A percentile compares a stretch with the other conserved stretches of the same genome.
Evolutionary conservation across 2,329 filamentous ascomycete genomes (phyloP).

Genomic region (Botrytis pseudocinerea): DNA sequence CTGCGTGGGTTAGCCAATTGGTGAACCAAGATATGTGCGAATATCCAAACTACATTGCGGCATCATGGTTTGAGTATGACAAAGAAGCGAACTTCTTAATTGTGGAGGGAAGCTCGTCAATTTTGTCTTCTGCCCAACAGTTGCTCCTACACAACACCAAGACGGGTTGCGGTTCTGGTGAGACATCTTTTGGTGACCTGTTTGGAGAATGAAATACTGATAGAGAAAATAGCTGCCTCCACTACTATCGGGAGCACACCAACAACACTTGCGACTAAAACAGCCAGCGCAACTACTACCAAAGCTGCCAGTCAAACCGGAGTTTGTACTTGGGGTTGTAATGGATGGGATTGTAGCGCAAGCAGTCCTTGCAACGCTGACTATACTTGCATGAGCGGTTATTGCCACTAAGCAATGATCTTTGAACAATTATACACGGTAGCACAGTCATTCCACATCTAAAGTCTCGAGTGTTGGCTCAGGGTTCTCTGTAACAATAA

Average conservation of each 20-base stretch:
- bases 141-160: constrained; percentile 19
- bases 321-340: constrained; percentile 23
- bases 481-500: not conserved
- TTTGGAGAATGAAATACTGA: not conserved
- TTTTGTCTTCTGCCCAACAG: constrained; percentile 11
- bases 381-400: constrained; percentile 11
- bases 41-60: constrained; percentile 23
- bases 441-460: not conserved
- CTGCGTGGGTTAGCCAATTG: constrained; percentile 22
- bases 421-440: not conserved
- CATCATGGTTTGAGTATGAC: constrained; percentile 25
- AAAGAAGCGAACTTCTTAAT: constrained; percentile 23
- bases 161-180: constrained; percentile 16
- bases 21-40: constrained; percentile 24
- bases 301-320: not conserved
- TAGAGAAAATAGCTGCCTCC: not conserved
- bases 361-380: constrained; percentile 8
- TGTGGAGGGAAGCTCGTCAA: constrained; percentile 17
- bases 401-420: constrained; percentile 1
- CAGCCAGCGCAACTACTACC: not conserved
- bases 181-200: not conserved
- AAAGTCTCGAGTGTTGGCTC: not conserved
- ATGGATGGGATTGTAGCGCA: constrained; percentile 22
- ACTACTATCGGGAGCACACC: not conserved
- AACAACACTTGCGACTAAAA: constrained; percentile 2